Evolutionary conservation across 2,329 filamentous ascomycete genomes (phyloP).

Genomic region (Pestalotiopsis sp.): DNA sequence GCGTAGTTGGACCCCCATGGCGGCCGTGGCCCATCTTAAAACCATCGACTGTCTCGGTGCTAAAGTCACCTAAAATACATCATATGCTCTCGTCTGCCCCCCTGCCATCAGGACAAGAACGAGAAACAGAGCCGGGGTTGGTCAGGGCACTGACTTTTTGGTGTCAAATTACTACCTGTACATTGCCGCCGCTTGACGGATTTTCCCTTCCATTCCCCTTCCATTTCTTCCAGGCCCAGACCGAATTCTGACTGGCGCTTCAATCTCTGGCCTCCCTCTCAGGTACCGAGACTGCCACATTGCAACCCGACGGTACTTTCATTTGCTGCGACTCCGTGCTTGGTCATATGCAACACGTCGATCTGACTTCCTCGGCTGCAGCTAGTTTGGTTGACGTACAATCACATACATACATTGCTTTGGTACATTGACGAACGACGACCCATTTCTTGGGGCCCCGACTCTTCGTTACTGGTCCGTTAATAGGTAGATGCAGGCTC

Average conservation of each 20-base stretch:
- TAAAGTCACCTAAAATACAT: constrained; percentile 13
- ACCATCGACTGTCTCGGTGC: constrained; percentile 3
- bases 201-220: background rate
- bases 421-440: background rate
- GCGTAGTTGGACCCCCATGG: background rate
- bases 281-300: background rate
- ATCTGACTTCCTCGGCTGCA: constrained; percentile 3
- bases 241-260: background rate
- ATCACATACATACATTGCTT: constrained; percentile 2
- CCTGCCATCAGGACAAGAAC: background rate
- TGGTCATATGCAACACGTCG: background rate
- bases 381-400: constrained; percentile 10
- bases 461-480: background rate
- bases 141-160: background rate
- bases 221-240: background rate
- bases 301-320: background rate
- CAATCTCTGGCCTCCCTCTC: background rate
- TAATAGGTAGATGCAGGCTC: background rate
- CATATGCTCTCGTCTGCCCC: constrained; percentile 1
- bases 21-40: background rate
- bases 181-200: background rate
- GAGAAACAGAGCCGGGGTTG: background rate
- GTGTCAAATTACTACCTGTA: background rate
- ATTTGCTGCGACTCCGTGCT: background rate
- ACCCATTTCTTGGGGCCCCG: background rate